These are phyloP conservation scores for Pleomassaria siparia DNA, from an alignment of 2,329 filamentous ascomycete species.

Conservation along the genomic window DNA sequence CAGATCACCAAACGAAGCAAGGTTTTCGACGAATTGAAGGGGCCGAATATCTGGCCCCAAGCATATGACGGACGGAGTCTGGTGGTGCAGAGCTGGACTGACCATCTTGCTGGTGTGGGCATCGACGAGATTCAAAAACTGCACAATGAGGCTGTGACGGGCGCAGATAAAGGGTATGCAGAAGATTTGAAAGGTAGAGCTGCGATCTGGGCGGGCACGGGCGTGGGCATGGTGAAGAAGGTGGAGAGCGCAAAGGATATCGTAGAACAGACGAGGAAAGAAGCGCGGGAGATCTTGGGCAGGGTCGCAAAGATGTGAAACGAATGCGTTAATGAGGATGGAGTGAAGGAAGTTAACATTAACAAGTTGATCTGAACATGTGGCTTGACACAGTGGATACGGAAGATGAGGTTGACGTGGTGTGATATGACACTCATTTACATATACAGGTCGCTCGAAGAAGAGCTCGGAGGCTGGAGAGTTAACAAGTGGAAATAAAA, in stretches of 20 bases:
- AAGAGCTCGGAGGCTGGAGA: too few species aligned
- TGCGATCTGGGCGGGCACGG: constrained; percentile 61
- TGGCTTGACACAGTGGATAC: too few species aligned
- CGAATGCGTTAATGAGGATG: too few species aligned
- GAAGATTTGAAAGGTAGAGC: constrained; percentile 53
- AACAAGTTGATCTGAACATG: too few species aligned
- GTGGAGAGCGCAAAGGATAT: constrained; percentile 56
- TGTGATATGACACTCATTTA: too few species aligned
- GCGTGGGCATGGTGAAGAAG: constrained; percentile 58
- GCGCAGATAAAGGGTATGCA: constrained; percentile 55
- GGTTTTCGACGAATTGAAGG: constrained; percentile 56
- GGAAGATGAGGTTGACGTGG: too few species aligned
- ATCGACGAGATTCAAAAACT: constrained; percentile 47
- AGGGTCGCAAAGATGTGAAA: constrained; percentile 12
- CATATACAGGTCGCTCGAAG: too few species aligned
- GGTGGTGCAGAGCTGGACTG: constrained; percentile 54
- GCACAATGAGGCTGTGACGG: constrained; percentile 51
- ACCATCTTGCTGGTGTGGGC: constrained; percentile 41
- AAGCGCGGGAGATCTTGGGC: constrained; percentile 38
- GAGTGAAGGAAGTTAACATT: too few species aligned
- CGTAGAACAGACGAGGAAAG: constrained; percentile 46
- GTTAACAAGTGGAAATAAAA: too few species aligned
- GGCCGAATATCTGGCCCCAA: constrained; percentile 60
- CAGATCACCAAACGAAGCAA: constrained; percentile 51
- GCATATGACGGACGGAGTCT: constrained; percentile 61